Conservation (phyloP, 768 basidiomycete species). For the Boletus rubroflammeus region DNA sequence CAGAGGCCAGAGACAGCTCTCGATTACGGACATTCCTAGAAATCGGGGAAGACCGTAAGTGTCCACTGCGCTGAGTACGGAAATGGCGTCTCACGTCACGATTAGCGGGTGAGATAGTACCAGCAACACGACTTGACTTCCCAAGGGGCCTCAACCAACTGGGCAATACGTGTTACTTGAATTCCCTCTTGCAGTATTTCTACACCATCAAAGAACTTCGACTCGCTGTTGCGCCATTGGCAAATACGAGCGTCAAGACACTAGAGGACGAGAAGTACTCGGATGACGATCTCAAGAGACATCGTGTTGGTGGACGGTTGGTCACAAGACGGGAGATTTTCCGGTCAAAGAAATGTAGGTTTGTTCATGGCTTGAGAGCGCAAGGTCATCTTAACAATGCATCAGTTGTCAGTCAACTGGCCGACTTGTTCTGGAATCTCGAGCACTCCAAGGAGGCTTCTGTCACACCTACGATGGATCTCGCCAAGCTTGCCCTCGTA, state of each 20-base stretch:
- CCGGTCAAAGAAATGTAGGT: slow-evolving; percentile 80
- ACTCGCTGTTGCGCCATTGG: slow-evolving; percentile 63
- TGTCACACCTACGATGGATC: slow-evolving; percentile 79
- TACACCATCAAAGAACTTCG: slow-evolving; percentile 93
- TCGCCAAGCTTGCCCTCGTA: slow-evolving; percentile 88
- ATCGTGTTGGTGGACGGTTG: slow-evolving; percentile 83
- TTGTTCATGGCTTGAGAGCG: neutral
- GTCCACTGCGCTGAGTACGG: neutral
- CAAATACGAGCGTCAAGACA: slow-evolving; percentile 49
- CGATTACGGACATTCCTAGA: slow-evolving; percentile 62
- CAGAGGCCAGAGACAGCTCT: slow-evolving; percentile 70
- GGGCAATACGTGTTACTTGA: slow-evolving; percentile 86
- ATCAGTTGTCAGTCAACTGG: slow-evolving; percentile 76
- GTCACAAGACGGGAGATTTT: slow-evolving; percentile 79
- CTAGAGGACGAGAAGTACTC: slow-evolving; percentile 68
- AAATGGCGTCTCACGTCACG: slow-evolving; percentile 1
- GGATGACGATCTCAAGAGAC: slow-evolving; percentile 77
- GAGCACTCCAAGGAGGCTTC: slow-evolving; percentile 62
- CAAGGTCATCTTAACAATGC: slow-evolving; percentile 10
- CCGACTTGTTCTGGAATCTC: slow-evolving; percentile 72
- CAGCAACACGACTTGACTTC: slow-evolving; percentile 56
- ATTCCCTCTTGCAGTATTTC: slow-evolving; percentile 81
- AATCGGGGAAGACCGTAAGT: slow-evolving; percentile 75
- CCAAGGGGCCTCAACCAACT: slow-evolving; percentile 87
- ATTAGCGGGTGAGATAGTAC: slow-evolving; percentile 62